Evolutionary conservation across 108 stramenopile species (phyloP).

Genomic region (Nitzschia inconspicua): DNA sequence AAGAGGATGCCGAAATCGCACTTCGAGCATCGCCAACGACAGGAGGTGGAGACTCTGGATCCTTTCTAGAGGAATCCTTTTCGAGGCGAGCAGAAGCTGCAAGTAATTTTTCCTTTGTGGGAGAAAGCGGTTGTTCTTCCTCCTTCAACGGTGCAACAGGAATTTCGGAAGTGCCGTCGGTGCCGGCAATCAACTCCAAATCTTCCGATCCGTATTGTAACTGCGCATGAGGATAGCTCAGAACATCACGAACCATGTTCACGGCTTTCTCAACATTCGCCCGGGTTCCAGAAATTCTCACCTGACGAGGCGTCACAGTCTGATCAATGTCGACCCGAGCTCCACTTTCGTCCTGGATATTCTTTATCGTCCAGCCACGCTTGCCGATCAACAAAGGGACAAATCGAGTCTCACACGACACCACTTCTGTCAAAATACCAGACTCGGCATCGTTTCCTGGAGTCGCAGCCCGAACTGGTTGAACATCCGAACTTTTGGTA

Average conservation of each 20-base stretch:
- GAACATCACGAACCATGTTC: conserved; percentile 71
- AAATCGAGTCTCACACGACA: conserved; percentile 76
- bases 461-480: not conserved
- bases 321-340: conserved; percentile 86
- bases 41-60: conserved; percentile 31
- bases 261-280: conserved; percentile 67
- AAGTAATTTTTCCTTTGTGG: not conserved
- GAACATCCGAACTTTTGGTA: not conserved
- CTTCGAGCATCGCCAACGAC: conserved; percentile 40
- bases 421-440: not conserved
- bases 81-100: conserved; percentile 5
- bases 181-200: not conserved
- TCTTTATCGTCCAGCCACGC: conserved; percentile 84
- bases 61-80: not conserved
- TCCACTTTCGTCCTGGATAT: conserved; percentile 83
- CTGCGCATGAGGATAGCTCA: conserved; percentile 78
- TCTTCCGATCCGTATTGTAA: conserved; percentile 14
- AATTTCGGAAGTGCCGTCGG: not conserved
- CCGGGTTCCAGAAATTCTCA: conserved; percentile 64
- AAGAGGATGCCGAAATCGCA: conserved; percentile 48
- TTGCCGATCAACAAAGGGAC: conserved; percentile 83
- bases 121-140: not conserved
- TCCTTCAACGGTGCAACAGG: conserved; percentile 2
- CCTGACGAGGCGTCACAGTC: conserved; percentile 66
- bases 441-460: not conserved